Evolutionary conservation across 2,329 filamentous ascomycete species (phyloP), one percentile per base, ranked within the genome.

Genomic region (Amesomyces nigricolor): DNA sequence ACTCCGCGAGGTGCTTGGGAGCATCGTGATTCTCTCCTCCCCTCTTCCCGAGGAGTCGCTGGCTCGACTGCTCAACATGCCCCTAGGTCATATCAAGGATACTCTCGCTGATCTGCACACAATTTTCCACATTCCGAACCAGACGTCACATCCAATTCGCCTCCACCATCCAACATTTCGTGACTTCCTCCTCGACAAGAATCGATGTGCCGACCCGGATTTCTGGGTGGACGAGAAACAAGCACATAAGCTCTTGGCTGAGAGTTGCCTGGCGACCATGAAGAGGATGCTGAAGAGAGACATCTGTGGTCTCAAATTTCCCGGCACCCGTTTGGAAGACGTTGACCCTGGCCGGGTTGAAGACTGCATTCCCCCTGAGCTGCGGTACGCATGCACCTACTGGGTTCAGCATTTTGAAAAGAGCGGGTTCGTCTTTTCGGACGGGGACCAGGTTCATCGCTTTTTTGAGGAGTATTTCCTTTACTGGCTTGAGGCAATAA

Each of bases 131-230:
- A 39, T 39, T n/a, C 38, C 38, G 11, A 13, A n/a, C 11, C 38
- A 39, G 16, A 6, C 38, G 13, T 39, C 38, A 6, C 38, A n/a
- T 6, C 38, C 38, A 39, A 39, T 53, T 32, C 51, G 51, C 30
- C 51, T 47, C 8, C 51, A 53, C 30, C 51, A 53, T 30, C 51
- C 51, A 2, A 47, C 51, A 16, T 53, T 53, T 32, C 51, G 51
- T 13, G 51, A 53, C 43, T 53, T 53, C 19, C 51, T 53, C 17
- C 51, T 53, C 26, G 37, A 53, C 51, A 39, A 39, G 22, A 6
- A 53, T 7, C 26, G 51, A 22, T 53, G 42, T 16, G 40, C 3
- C 22, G 43, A 47, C 17, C 35, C 29, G n/a, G 29, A 53, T 16
- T 53, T 53, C 35, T 53, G 30, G 17, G 51, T 47, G 7, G 29